Evolutionary conservation across 139 green algal species (phyloP).

Genomic region (Picochlorum costavermella): DNA sequence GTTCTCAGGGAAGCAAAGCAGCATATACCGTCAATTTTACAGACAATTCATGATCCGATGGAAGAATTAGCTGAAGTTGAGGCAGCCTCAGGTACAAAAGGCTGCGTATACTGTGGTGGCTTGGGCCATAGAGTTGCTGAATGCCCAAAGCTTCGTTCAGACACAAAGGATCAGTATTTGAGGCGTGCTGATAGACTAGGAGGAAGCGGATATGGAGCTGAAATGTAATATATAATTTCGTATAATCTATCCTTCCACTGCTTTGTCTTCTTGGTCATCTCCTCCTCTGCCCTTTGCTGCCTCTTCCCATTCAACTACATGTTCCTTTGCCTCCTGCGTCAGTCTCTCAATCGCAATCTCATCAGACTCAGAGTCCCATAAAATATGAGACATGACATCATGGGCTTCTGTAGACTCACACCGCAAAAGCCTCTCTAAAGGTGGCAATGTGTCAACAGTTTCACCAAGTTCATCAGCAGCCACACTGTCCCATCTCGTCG

Average conservation of each 20-base stretch:
- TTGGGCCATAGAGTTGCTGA: constrained; percentile 92
- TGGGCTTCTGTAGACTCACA: constrained; percentile 53
- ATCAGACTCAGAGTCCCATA: constrained; percentile 60
- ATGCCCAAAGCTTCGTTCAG: constrained; percentile 84
- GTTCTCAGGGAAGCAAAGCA: constrained; percentile 94
- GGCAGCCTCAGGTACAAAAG: constrained; percentile 61
- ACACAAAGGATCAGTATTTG: constrained; percentile 30
- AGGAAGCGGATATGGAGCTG: constrained; percentile 67
- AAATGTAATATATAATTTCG: constrained; percentile 52
- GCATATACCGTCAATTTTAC: constrained; percentile 84
- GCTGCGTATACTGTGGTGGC: constrained; percentile 93
- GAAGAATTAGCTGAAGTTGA: constrained; percentile 42
- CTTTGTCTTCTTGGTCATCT: constrained; percentile 16
- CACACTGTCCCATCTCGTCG: constrained; percentile 36
- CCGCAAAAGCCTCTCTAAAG: constrained; percentile 66
- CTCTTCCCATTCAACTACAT: constrained; percentile 50
- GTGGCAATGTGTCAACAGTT: constrained; percentile 37
- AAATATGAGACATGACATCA: constrained; percentile 40
- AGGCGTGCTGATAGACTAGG: constrained; percentile 4
- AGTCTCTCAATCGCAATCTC: constrained; percentile 36
- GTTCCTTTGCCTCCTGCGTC: constrained; percentile 24
- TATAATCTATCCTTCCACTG: neutral
- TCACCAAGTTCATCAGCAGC: constrained; percentile 42
- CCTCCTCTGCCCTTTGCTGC: constrained; percentile 9
- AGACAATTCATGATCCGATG: constrained; percentile 17